Evolutionary conservation across 2,329 filamentous ascomycete species (phyloP).

Genomic region (Fusarium sp.): DNA sequence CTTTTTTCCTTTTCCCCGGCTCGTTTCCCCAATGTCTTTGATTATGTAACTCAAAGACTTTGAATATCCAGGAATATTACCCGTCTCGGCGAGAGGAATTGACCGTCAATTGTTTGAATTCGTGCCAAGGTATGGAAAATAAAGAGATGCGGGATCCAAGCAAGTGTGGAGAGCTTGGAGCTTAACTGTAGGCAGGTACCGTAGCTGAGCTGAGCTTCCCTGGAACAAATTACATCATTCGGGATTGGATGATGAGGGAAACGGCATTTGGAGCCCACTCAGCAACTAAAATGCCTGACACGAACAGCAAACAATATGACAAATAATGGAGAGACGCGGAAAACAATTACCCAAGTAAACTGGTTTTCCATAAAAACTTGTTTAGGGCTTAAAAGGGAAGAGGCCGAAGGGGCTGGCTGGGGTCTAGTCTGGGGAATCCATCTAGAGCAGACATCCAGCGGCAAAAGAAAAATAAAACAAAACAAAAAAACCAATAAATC

Average conservation of each 20-base stretch:
- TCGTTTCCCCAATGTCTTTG: constrained; percentile 23
- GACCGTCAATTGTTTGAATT: constrained; percentile 5
- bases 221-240: constrained; percentile 44
- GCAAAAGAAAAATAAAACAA: constrained; percentile 14
- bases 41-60: constrained; percentile 18
- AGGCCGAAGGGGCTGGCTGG: constrained; percentile 14
- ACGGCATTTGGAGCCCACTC: constrained; percentile 1
- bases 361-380: constrained; percentile 2
- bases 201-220: constrained; percentile 28
- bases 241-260: not conserved
- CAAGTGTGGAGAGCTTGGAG: constrained; percentile 37
- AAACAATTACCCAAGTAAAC: not conserved
- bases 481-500: constrained; percentile 6
- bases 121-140: constrained; percentile 14
- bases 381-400: constrained; percentile 13
- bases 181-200: constrained; percentile 7
- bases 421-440: not conserved
- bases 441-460: not conserved
- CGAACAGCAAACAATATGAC: constrained; percentile 1
- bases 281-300: constrained; percentile 1
- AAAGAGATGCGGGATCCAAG: constrained; percentile 33
- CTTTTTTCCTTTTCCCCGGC: constrained; percentile 8
- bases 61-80: constrained; percentile 2
- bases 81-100: constrained; percentile 12
- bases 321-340: not conserved